Evolutionary conservation across 2,329 filamentous ascomycete species (phyloP), one percentile per base, ranked within the genome.

Genomic region (Cryphonectria radicalis): DNA sequence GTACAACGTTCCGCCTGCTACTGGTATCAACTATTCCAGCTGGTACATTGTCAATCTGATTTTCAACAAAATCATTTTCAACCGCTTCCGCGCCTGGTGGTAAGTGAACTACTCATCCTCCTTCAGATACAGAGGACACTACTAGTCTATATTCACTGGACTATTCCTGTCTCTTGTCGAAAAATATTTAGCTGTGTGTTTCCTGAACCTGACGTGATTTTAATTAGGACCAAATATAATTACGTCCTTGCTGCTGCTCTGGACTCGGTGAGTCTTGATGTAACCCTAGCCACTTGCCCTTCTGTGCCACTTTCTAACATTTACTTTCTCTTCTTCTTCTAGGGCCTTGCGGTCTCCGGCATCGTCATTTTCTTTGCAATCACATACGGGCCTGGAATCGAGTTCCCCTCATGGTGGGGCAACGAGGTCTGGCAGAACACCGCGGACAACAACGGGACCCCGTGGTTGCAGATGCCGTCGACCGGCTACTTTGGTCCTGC

Each of bases 21-120:
- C 79, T 0, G 79, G 78, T 1, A 78, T 80, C 71, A 81, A 80
- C 74, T 80, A 79, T 72, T 77, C 75, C 62, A 77, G 76, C 65
- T 81, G 79, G 79, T 84, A 83, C 78, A 79, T 83, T 37, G 81
- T 85, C 60, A 84, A 84, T 72, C 74, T 82, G 22, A 77, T 84
- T 40, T 85, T 85, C 74, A 85, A 85, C 71, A 82, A 83, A 37
- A 73, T 84, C 19, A 77, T 85, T 63, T 82, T 82, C 70, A 78
- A 77, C 13, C 78, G 78, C 6, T 82, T 79, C 71, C 79, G 82
- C 28, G 82, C 82, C n/a, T 85, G 83, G 84, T 84, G 82, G 82
- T 73, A 63, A 22, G 71, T 66, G 13, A n/a, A 17, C 32, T 32
- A n/a, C 28, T n/a, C 4, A 11, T 19, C 25, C 40, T 32, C 28